These are phyloP conservation scores for Stipa capillata DNA, from an alignment of 176 grass and related monocot species.

Conservation along the genomic window DNA sequence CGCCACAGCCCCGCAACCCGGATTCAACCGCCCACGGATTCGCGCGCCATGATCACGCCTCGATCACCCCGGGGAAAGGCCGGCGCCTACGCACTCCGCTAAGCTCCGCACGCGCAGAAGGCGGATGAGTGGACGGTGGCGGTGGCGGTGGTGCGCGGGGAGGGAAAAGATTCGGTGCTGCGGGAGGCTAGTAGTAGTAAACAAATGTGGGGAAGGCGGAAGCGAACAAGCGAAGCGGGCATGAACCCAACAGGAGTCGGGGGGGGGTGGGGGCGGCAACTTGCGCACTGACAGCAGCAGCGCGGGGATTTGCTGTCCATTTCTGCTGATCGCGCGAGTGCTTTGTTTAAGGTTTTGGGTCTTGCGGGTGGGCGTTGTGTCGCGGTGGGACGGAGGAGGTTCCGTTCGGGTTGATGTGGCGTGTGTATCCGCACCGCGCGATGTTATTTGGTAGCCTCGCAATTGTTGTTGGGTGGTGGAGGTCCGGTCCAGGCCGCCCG, in stretches of 20 bases:
- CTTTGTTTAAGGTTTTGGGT: not conserved
- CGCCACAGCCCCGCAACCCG: not conserved
- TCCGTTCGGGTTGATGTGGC: not conserved
- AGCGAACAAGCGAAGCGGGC: not conserved
- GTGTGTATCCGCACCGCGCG: not conserved
- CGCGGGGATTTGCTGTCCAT: conserved; percentile 2
- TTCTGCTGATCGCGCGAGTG: not conserved
- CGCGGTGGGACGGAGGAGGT: not conserved
- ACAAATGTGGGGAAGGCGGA: not conserved
- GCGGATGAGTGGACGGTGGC: not conserved
- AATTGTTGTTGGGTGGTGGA: conserved; percentile 8
- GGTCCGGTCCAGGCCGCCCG: not conserved
- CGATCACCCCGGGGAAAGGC: not conserved
- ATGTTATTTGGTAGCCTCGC: conserved; percentile 10
- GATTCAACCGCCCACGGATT: not conserved
- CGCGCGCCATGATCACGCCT: conserved; percentile 27
- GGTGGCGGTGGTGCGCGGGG: not conserved
- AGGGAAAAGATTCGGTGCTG: conserved; percentile 30
- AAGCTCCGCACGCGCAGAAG: not conserved
- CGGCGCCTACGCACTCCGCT: not conserved
- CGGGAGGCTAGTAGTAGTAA: not conserved
- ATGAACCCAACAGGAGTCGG: not conserved
- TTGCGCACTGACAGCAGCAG: conserved; percentile 7
- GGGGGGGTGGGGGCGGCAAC: not conserved
- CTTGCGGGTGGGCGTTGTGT: not conserved